These are phyloP conservation scores for Curvularia hawaiiensis DNA, from an alignment of 2,329 filamentous ascomycete species.

Conservation along the genomic window DNA sequence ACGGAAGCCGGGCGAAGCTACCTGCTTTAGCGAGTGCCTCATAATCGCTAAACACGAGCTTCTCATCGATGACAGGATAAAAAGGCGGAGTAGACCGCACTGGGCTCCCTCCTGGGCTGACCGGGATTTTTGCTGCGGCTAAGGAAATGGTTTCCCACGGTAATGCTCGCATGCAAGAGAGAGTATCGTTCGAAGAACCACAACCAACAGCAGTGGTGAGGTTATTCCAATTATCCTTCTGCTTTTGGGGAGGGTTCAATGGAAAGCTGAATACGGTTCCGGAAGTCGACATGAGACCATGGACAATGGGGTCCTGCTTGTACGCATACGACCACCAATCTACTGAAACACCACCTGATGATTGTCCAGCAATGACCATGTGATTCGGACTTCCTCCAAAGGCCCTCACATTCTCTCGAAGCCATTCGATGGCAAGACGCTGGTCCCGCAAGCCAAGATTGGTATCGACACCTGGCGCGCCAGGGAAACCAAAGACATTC, in stretches of 20 bases:
- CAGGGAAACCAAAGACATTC: not conserved
- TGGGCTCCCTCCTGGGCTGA: not conserved
- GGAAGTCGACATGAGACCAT: not conserved
- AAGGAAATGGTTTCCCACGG: not conserved
- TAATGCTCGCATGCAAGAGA: not conserved
- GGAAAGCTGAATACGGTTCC: conserved; percentile 18
- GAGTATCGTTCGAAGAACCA: not conserved
- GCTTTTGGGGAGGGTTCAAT: not conserved
- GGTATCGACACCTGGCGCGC: not conserved
- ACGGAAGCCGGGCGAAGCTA: not conserved
- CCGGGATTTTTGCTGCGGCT: not conserved
- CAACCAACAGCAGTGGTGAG: not conserved
- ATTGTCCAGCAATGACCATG: not conserved
- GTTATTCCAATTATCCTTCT: not conserved
- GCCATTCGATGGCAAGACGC: not conserved
- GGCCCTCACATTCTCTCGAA: not conserved
- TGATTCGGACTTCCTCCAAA: not conserved
- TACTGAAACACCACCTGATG: not conserved
- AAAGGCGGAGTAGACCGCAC: not conserved
- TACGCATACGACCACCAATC: not conserved
- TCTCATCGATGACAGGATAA: not conserved
- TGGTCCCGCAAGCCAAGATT: not conserved
- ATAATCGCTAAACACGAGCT: not conserved
- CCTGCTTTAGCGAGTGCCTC: not conserved
- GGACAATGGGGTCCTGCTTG: not conserved